These are phyloP conservation scores for Echria macrotheca DNA, from an alignment of 495 filamentous ascomycete species.

Conservation along the genomic window DNA sequence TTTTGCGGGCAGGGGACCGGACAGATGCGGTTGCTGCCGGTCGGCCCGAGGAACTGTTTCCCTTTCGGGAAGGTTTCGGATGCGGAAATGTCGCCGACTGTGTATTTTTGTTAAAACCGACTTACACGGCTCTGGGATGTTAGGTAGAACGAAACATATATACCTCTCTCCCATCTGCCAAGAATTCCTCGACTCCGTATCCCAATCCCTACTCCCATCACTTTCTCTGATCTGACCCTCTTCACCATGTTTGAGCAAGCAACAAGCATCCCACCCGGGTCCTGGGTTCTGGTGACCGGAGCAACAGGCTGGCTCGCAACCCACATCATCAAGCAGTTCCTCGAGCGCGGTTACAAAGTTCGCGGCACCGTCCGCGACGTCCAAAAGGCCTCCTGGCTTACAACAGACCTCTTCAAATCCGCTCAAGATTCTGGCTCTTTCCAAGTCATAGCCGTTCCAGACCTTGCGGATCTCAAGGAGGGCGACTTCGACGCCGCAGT, in stretches of 20 bases:
- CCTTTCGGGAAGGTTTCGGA: too few species aligned
- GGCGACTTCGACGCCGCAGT: slow-evolving; percentile 37
- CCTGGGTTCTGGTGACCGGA: slow-evolving; percentile 45
- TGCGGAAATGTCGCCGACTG: too few species aligned
- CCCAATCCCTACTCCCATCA: too few species aligned
- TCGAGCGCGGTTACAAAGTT: slow-evolving; percentile 43
- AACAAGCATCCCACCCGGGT: slow-evolving; percentile 13
- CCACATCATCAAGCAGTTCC: slow-evolving; percentile 45
- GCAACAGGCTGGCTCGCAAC: slow-evolving; percentile 48
- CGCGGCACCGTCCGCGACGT: slow-evolving; percentile 43
- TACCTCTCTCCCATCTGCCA: too few species aligned
- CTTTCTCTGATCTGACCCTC: too few species aligned
- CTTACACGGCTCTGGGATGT: too few species aligned
- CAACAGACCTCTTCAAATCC: slow-evolving; percentile 27
- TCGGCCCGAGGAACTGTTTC: too few species aligned
- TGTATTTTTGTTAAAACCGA: too few species aligned
- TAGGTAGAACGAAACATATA: too few species aligned
- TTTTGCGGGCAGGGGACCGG: too few species aligned
- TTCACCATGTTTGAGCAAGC: not conserved
- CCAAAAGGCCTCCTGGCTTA: slow-evolving; percentile 39
- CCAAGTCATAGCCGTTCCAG: slow-evolving; percentile 30
- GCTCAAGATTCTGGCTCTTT: slow-evolving; percentile 35
- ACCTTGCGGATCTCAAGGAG: slow-evolving; percentile 28
- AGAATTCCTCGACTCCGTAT: too few species aligned
- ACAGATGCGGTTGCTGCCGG: too few species aligned